Base-by-base conservation (phyloP, 768 basidiomycete genomes). In the Lyophyllum semitale region DNA sequence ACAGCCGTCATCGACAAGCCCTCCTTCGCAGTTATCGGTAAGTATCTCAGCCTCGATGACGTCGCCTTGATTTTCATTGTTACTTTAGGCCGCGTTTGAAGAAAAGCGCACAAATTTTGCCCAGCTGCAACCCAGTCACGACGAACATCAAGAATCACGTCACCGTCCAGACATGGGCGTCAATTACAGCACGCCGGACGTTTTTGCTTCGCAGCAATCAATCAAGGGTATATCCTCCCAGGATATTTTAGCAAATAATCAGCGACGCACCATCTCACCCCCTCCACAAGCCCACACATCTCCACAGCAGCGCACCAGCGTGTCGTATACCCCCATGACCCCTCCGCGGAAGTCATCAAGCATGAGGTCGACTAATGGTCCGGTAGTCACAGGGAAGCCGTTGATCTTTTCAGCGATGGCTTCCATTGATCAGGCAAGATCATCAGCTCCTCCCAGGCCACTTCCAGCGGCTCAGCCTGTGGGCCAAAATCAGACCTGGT, bases 381-480 rank as follows among this genome's bases (percentile, higher is more conserved):
- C 48, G 5, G 60, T 63, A 26, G 60, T 57, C 58, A 74, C 72
- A 53, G 81, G 79, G 18, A 83, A 81, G 20, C 85, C 87, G 1
- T 73, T 84, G 22, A 89, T 89, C 29, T 89, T 89, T 53, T 67
- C 84, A 6, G 83, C 85, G 3, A 83, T 81, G 78, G 72, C 75
- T 12, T 49, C 68, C n/a, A 53, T 63, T 6, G 66, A 64, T 26
- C 63, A 70, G 48, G 55, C 48, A 46, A 55, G 32, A 53, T 58
- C 48, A n/a, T 55, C 22, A 54, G 44, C 43, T 18, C 51, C 47
- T 40, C 44, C 9, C 38, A 41, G 40, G 37, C 38, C 43, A 23
- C 37, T 11, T 3, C 33, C 40, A 8, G n/a, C 32, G n/a, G 18
- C 30, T 4, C 46, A 33, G 0, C 49, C 33, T 23, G 37, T 38